Evolutionary conservation across 164 flowering plant species (phyloP).

Genomic region (Umbellularia californica): DNA sequence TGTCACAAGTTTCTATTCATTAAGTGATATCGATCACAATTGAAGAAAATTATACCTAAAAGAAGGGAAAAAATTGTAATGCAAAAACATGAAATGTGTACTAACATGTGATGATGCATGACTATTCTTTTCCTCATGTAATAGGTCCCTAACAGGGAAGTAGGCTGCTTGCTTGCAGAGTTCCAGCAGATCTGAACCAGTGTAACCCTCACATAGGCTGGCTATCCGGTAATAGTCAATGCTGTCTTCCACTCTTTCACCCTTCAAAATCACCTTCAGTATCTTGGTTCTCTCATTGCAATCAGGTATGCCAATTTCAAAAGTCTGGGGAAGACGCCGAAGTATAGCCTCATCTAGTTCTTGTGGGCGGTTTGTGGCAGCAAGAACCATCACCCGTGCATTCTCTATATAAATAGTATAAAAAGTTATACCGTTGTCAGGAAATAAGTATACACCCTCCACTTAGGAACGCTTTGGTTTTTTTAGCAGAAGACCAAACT

Average conservation of each 20-base stretch:
- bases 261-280: slow-evolving; percentile 76
- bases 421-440: neutral
- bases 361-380: slow-evolving; percentile 97
- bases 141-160: slow-evolving; percentile 79
- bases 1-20: neutral
- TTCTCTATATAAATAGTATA: slow-evolving; percentile 40
- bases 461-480: neutral
- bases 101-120: slow-evolving; percentile 42
- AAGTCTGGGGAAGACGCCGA: slow-evolving; percentile 88
- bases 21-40: neutral
- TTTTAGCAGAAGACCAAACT: too few species aligned
- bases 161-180: slow-evolving; percentile 96
- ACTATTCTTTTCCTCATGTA: slow-evolving; percentile 69
- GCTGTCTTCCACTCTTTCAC: slow-evolving; percentile 61
- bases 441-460: neutral
- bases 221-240: slow-evolving; percentile 65
- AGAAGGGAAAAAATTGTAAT: too few species aligned
- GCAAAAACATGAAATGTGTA: slow-evolving; percentile 13
- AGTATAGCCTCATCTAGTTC: slow-evolving; percentile 99
- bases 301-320: slow-evolving; percentile 90
- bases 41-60: too few species aligned
- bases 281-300: slow-evolving; percentile 69
- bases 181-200: slow-evolving; percentile 94
- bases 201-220: slow-evolving; percentile 75
- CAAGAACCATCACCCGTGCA: slow-evolving; percentile 98